Evolutionary conservation across 495 filamentous ascomycete species (phyloP).

Genomic region (Neurospora sp.): DNA sequence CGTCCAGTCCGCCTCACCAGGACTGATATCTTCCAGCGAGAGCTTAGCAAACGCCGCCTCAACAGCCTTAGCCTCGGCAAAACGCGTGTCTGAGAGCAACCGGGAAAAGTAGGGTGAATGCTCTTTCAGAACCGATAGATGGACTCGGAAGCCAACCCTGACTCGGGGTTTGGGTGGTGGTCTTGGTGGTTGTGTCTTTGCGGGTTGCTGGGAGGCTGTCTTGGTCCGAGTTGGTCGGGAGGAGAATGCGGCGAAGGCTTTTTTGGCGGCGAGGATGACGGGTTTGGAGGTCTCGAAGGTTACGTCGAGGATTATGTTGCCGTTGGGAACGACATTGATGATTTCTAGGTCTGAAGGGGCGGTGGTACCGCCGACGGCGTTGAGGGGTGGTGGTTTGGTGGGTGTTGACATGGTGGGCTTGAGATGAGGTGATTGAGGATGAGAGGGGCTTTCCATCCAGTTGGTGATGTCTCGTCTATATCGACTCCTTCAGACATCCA

Average conservation of each 20-base stretch:
- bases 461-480: not conserved
- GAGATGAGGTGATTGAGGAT: not conserved
- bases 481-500: not conserved
- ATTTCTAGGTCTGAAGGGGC: conserved; percentile 13
- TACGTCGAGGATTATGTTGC: conserved; percentile 47
- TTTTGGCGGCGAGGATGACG: not conserved
- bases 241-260: not conserved
- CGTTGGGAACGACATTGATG: conserved; percentile 36
- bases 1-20: conserved; percentile 33
- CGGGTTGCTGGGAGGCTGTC: not conserved
- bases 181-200: conserved; percentile 3
- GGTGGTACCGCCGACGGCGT: not conserved
- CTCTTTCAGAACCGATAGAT: conserved; percentile 27
- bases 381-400: not conserved
- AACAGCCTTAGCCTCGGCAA: conserved; percentile 41
- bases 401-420: not conserved
- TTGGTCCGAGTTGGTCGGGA: conserved; percentile 3
- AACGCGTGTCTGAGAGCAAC: conserved; percentile 40
- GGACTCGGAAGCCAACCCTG: conserved; percentile 29
- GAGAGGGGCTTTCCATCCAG: not conserved
- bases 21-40: conserved; percentile 27
- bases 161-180: conserved; percentile 20
- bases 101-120: conserved; percentile 51
- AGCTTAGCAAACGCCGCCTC: conserved; percentile 32
- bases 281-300: conserved; percentile 39